These are phyloP conservation scores for Fusarium penzigii DNA, from an alignment of 2,329 filamentous ascomycete genomes.

Conservation along the genomic window DNA sequence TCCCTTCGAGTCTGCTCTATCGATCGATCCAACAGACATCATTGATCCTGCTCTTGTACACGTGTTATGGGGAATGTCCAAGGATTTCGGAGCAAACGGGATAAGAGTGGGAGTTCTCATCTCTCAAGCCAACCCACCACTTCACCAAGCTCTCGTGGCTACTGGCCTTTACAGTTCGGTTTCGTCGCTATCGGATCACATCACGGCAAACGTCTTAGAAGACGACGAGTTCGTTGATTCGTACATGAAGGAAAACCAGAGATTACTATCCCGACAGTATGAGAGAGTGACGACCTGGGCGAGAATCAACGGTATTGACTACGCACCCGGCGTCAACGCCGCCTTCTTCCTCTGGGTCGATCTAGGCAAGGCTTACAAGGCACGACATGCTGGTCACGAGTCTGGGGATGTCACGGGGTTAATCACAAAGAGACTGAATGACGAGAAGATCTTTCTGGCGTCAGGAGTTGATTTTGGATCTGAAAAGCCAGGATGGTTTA, in stretches of 20 bases:
- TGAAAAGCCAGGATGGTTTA: slow-evolving; percentile 40
- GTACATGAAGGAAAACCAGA: slow-evolving; percentile 47
- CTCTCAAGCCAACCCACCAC: slow-evolving; percentile 44
- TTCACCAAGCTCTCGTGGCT: slow-evolving; percentile 40
- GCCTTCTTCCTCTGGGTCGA: slow-evolving; percentile 59
- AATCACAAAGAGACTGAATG: slow-evolving; percentile 32
- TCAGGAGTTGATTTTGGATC: slow-evolving; percentile 39
- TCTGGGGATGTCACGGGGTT: slow-evolving; percentile 24
- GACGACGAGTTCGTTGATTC: slow-evolving; percentile 44
- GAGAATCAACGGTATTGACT: slow-evolving; percentile 42
- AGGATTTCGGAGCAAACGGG: slow-evolving; percentile 60
- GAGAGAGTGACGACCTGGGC: slow-evolving; percentile 39
- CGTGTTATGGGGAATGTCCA: slow-evolving; percentile 48
- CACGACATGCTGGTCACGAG: slow-evolving; percentile 12
- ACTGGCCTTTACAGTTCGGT: slow-evolving; percentile 45
- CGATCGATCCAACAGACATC: slow-evolving; percentile 42
- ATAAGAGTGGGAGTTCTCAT: slow-evolving; percentile 53
- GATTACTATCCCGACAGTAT: slow-evolving; percentile 41
- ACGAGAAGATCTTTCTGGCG: slow-evolving; percentile 37
- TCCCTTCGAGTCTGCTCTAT: slow-evolving; percentile 47
- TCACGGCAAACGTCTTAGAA: slow-evolving; percentile 43
- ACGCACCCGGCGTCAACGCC: slow-evolving; percentile 49
- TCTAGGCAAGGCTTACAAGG: slow-evolving; percentile 37
- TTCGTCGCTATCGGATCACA: slow-evolving; percentile 45
- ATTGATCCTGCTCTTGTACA: slow-evolving; percentile 54